These are phyloP conservation scores for Filosporella fistucella DNA, from an alignment of 495 filamentous ascomycete species.

Conservation along the genomic window DNA sequence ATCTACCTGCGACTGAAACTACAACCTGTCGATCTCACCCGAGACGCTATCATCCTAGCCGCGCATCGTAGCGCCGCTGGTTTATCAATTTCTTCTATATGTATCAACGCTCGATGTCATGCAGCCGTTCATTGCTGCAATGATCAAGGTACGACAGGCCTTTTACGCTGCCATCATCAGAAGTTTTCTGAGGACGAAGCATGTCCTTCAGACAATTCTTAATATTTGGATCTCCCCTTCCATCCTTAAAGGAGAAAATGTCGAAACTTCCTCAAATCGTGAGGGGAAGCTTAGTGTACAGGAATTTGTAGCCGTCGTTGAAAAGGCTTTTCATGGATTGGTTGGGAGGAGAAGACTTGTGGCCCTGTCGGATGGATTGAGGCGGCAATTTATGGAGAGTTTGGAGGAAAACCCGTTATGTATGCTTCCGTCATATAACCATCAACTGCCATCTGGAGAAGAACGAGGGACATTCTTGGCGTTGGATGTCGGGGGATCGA, in stretches of 20 bases:
- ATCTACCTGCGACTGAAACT: slow-evolving; percentile 2
- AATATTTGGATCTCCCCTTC: slow-evolving; percentile 42
- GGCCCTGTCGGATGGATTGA: slow-evolving; percentile 37
- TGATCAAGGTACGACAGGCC: slow-evolving; percentile 25
- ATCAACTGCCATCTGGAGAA: slow-evolving; percentile 66
- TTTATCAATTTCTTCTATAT: slow-evolving; percentile 19
- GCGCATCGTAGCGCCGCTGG: slow-evolving; percentile 16
- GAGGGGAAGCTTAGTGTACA: neutral
- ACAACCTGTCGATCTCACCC: slow-evolving; percentile 4
- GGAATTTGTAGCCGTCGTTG: slow-evolving; percentile 30
- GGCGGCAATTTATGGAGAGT: slow-evolving; percentile 40
- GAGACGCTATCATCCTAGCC: slow-evolving; percentile 13
- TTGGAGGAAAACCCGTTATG: slow-evolving; percentile 39
- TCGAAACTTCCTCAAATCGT: slow-evolving; percentile 12
- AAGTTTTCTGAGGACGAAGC: slow-evolving; percentile 46
- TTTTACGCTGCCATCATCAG: slow-evolving; percentile 30
- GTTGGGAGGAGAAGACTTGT: slow-evolving; percentile 32
- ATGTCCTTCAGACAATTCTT: slow-evolving; percentile 44
- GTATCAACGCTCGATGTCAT: slow-evolving; percentile 27
- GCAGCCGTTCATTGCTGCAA: slow-evolving; percentile 27
- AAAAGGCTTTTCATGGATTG: slow-evolving; percentile 32
- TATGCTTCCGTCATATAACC: slow-evolving; percentile 62
- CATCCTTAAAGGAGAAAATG: slow-evolving; percentile 31
- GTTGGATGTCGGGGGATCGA: slow-evolving; percentile 70
- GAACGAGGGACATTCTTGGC: slow-evolving; percentile 62